phyloP scores from a whole-genome alignment of 1,139 yeast species.

The Yarrowia galli region DNA sequence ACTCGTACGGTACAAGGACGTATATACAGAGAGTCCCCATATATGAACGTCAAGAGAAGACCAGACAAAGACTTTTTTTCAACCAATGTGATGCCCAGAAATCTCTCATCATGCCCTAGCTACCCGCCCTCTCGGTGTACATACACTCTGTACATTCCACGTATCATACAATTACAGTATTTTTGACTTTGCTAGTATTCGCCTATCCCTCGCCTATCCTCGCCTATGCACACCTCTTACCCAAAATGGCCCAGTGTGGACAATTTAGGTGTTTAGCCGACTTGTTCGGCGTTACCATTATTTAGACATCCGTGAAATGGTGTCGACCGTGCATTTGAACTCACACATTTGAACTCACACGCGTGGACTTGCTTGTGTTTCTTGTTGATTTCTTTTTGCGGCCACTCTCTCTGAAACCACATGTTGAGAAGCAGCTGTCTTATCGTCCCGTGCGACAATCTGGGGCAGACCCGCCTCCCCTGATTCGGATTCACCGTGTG shows the following conservation, averaged over 20 bases:
- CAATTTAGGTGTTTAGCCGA: conserved; percentile 2
- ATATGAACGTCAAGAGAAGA: too few relatives aligned
- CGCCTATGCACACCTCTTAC: conserved; percentile 16
- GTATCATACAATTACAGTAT: background rate
- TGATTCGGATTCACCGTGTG: conserved; percentile 9
- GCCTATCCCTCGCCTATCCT: background rate
- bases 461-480: conserved; percentile 32
- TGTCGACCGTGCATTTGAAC: too few relatives aligned
- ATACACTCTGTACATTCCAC: too few relatives aligned
- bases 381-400: background rate
- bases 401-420: too few relatives aligned
- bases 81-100: too few relatives aligned
- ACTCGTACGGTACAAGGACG: background rate
- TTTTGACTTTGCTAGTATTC: conserved; percentile 1
- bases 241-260: background rate
- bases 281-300: background rate
- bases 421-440: background rate
- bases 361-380: too few relatives aligned
- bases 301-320: too few relatives aligned
- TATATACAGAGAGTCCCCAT: too few relatives aligned
- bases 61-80: too few relatives aligned
- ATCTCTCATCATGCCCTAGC: too few relatives aligned
- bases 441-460: conserved; percentile 31
- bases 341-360: too few relatives aligned
- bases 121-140: too few relatives aligned